phyloP scores from a whole-genome alignment of 2,329 filamentous ascomycete genomes.

The Dothidotthia symphoricarpi region DNA sequence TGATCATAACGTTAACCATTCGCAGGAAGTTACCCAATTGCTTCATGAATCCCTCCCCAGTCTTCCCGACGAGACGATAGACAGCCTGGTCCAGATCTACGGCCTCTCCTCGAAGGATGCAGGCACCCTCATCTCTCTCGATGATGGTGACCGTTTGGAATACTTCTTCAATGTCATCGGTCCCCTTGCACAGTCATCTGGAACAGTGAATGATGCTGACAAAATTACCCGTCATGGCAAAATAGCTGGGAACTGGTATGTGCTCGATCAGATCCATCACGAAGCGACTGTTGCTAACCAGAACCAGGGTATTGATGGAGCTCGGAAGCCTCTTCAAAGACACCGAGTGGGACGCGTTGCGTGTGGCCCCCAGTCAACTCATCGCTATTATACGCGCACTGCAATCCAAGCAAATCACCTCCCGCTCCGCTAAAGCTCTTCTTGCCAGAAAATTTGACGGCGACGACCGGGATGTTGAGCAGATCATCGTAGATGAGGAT shows the following conservation, averaged over 20 bases:
- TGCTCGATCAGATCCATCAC: not conserved
- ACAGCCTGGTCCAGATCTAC: slow-evolving; percentile 61
- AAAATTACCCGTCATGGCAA: slow-evolving; percentile 40
- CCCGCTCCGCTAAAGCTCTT: slow-evolving; percentile 60
- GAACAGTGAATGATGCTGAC: slow-evolving; percentile 24
- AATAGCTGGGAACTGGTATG: slow-evolving; percentile 57
- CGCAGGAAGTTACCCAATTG: slow-evolving; percentile 61
- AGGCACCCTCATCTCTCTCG: slow-evolving; percentile 70
- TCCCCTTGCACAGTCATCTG: slow-evolving; percentile 13
- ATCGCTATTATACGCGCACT: slow-evolving; percentile 47
- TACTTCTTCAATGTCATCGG: slow-evolving; percentile 71
- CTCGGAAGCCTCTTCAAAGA: slow-evolving; percentile 50
- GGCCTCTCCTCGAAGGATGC: slow-evolving; percentile 79
- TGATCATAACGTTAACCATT: slow-evolving; percentile 6
- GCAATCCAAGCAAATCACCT: slow-evolving; percentile 47
- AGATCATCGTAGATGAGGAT: slow-evolving; percentile 58
- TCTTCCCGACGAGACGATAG: slow-evolving; percentile 68
- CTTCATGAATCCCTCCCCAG: slow-evolving; percentile 64
- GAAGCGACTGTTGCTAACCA: slow-evolving; percentile 3
- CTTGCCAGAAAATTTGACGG: slow-evolving; percentile 56
- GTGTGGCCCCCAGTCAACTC: slow-evolving; percentile 43
- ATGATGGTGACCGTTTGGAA: slow-evolving; percentile 75
- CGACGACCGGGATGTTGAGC: slow-evolving; percentile 48
- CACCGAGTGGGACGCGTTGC: slow-evolving; percentile 43
- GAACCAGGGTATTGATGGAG: slow-evolving; percentile 51